A percentile compares a stretch with the other conserved stretches of the same genome.
These are phyloP conservation scores for Magnusiomyces sp. DNA, from an alignment of 1,139 yeast genomes.

Conservation along the genomic window DNA sequence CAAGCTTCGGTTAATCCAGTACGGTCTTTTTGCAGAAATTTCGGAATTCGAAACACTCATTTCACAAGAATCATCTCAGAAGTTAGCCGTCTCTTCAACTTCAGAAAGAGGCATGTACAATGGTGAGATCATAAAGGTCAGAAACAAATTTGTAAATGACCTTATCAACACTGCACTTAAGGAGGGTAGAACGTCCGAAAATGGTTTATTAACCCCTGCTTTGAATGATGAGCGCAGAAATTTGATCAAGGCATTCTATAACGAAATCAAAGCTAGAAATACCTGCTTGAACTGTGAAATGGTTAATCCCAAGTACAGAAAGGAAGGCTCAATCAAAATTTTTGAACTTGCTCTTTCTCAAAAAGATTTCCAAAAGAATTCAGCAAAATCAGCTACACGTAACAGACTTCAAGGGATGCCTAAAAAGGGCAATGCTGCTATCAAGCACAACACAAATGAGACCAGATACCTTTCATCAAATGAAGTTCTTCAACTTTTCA, in stretches of 20 bases:
- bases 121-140: constrained; percentile 38
- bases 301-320: constrained; percentile 89
- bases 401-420: constrained; percentile 47
- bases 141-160: constrained; percentile 63
- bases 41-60: constrained; percentile 39
- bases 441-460: constrained; percentile 29
- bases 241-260: constrained; percentile 68
- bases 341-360: constrained; percentile 81
- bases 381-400: constrained; percentile 28
- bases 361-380: constrained; percentile 65
- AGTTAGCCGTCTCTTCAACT: neutral
- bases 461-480: constrained; percentile 81
- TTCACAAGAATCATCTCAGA: neutral
- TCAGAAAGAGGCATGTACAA: constrained; percentile 16
- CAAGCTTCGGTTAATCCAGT: constrained; percentile 73
- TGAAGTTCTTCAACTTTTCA: constrained; percentile 72
- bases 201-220: constrained; percentile 73
- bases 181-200: constrained; percentile 60
- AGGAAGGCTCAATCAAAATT: constrained; percentile 88
- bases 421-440: constrained; percentile 23
- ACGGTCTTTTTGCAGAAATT: constrained; percentile 78
- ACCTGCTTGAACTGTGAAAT: constrained; percentile 94
- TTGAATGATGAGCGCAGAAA: constrained; percentile 80
- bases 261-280: constrained; percentile 61
- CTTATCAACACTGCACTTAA: constrained; percentile 68